Base-by-base conservation (phyloP, 1,139 yeast genomes). In the Scheffersomyces cryptocercus region DNA sequence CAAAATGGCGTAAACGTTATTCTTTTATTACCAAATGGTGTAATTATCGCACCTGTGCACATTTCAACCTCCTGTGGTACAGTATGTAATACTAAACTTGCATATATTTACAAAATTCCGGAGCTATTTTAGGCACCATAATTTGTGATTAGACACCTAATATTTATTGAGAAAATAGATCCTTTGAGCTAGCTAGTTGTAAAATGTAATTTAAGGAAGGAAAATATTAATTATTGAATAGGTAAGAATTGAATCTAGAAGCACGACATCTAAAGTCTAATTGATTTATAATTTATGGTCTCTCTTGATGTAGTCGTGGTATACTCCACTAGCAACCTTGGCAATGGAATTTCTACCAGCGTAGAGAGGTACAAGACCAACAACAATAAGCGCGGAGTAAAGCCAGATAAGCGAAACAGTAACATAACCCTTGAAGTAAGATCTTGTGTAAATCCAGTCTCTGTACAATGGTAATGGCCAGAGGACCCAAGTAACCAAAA, bases 401-500 rank as follows among this genome's bases (percentile, higher is more conserved):
- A 69, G 51, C 76, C 76, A 70, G 32, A 73, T 59, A 36, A 73
- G 54, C 3, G 68, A 66, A 29, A 71, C 70, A 0, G 65, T 62
- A 5, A 65, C 62, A 62, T 70, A 73, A 10, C 78, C 78, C 42
- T 65, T 66, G 51, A 71, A 74, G 50, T 68, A 74, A 36, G 67
- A 53, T 39, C 58, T 56, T 35, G 65, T 57, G 59, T 70, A 74
- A n/a, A 73, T 62, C 59, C 69, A 74, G 44, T 70, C 65, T 41
- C 79, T 64, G 46, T 73, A 74, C 54, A 73, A 61, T 9, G 79
- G 77, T 55, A 73, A 60, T 37, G 79, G 79, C 77, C 77, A 73
- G 9, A 74, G 38, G 9, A 73, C 72, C 70, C 68, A 67, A 16
- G 65, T 65, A 4, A 70, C 44, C 26, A 71, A 57, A 15, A 71